Percentiles rank a stretch among this genome's conserved stretches.
Evolutionary conservation across 306 rosid genomes (phyloP).

Genomic region (Begonia masoniana): DNA sequence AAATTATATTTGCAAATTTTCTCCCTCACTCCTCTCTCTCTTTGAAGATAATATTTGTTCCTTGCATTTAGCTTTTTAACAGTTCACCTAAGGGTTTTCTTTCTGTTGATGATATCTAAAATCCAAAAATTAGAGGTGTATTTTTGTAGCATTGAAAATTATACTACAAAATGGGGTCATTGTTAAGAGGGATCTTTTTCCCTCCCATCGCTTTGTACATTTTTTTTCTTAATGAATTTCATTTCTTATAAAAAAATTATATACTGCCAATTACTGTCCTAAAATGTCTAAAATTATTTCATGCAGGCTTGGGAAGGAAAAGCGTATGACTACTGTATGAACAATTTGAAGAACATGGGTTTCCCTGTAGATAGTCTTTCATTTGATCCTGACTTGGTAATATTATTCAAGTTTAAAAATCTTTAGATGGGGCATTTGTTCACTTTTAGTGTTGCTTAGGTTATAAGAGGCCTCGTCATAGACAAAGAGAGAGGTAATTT

Average conservation of each 20-base stretch:
- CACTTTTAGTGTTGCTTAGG: conserved; percentile 25
- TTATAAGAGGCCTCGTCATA: conserved; percentile 95
- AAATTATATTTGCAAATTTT: background rate
- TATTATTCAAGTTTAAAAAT: conserved; percentile 6
- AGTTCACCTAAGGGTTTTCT: too few species aligned
- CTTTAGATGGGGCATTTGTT: background rate
- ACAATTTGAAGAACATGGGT: conserved; percentile 75
- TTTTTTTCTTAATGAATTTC: background rate
- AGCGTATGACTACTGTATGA: conserved; percentile 96
- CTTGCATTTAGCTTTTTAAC: too few species aligned
- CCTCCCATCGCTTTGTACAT: too few species aligned
- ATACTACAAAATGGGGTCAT: too few species aligned
- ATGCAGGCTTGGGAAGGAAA: conserved; percentile 98
- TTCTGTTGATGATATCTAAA: too few species aligned
- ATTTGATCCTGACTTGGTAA: conserved; percentile 90
- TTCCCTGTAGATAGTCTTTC: conserved; percentile 87
- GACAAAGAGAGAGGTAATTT: conserved; percentile 93
- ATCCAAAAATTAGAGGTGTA: too few species aligned
- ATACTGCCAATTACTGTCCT: background rate
- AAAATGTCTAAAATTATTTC: conserved; percentile 7
- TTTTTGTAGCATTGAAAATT: too few species aligned
- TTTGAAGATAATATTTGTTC: background rate
- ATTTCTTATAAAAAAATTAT: background rate
- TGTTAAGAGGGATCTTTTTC: too few species aligned
- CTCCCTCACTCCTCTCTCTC: background rate